A percentile compares a stretch with the other conserved stretches of the same genome.
Evolutionary conservation across 495 filamentous ascomycete species (phyloP).

Genomic region (Aspergillus avenaceus): DNA sequence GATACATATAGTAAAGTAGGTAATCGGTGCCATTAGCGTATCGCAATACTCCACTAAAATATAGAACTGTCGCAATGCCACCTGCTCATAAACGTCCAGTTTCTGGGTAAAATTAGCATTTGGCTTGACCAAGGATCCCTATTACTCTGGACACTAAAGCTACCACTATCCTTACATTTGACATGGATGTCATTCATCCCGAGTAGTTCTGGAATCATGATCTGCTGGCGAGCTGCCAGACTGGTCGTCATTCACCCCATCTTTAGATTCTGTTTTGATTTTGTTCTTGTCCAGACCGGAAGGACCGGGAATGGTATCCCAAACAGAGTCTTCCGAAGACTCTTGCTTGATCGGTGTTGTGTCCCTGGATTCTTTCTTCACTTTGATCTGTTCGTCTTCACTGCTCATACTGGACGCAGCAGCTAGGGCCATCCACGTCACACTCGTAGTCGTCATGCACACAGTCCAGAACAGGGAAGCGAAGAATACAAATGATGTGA

Average conservation of each 20-base stretch:
- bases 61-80: too few species aligned
- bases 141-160: too few species aligned
- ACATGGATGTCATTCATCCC: too few species aligned
- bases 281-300: neutral
- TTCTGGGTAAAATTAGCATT: too few species aligned
- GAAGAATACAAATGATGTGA: conserved; percentile 63
- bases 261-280: conserved; percentile 22
- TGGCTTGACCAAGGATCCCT: too few species aligned
- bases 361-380: conserved; percentile 22
- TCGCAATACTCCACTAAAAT: too few species aligned
- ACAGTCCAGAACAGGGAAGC: conserved; percentile 68
- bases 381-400: conserved; percentile 12
- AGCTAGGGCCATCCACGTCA: conserved; percentile 55
- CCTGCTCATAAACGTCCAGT: too few species aligned
- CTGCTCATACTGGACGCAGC: conserved; percentile 23
- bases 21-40: too few species aligned
- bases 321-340: conserved; percentile 15
- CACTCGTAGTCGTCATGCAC: conserved; percentile 56
- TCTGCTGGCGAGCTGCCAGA: neutral
- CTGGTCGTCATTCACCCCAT: conserved; percentile 15
- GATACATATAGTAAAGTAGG: too few species aligned
- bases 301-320: conserved; percentile 10
- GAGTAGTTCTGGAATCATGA: conserved; percentile 3
- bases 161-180: too few species aligned
- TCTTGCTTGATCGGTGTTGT: conserved; percentile 27